phyloP scores from a whole-genome alignment of 2,329 filamentous ascomycete genomes.

The Aspergillus sp. region DNA sequence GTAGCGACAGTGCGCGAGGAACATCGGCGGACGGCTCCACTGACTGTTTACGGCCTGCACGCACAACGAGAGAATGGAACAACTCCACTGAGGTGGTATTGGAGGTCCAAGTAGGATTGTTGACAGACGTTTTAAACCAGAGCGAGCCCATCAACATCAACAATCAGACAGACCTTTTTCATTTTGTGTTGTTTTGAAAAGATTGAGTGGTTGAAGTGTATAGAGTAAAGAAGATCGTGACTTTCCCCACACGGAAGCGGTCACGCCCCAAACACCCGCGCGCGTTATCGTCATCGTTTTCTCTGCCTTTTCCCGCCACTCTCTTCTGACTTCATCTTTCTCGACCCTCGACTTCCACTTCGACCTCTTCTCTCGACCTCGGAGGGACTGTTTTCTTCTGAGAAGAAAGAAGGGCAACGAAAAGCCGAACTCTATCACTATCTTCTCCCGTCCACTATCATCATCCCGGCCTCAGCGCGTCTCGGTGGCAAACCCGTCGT shows the following conservation, averaged over 20 bases:
- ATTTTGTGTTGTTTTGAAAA: too few relatives aligned
- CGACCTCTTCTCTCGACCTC: neutral
- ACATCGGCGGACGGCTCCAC: constrained; percentile 6
- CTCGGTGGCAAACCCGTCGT: constrained; percentile 32
- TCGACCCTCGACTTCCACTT: neutral
- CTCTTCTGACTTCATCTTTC: constrained; percentile 3
- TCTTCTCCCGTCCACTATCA: neutral
- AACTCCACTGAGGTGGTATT: constrained; percentile 2
- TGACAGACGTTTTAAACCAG: neutral
- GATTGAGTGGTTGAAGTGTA: too few relatives aligned
- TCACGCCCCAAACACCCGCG: constrained; percentile 13
- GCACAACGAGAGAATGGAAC: constrained; percentile 1
- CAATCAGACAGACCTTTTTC: too few relatives aligned
- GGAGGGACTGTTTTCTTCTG: too few relatives aligned
- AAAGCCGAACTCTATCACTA: too few relatives aligned
- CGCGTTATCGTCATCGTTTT: constrained; percentile 14
- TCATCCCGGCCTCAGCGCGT: constrained; percentile 10
- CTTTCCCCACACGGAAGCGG: constrained; percentile 20
- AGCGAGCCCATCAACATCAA: neutral
- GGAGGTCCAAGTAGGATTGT: neutral
- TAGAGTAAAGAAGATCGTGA: neutral
- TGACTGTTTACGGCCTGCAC: constrained; percentile 12
- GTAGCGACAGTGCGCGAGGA: too few relatives aligned
- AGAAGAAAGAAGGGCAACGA: too few relatives aligned
- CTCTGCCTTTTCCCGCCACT: too few relatives aligned